Conservation (phyloP, 192 early-diverging fungal species). For the Podila verticillata region DNA sequence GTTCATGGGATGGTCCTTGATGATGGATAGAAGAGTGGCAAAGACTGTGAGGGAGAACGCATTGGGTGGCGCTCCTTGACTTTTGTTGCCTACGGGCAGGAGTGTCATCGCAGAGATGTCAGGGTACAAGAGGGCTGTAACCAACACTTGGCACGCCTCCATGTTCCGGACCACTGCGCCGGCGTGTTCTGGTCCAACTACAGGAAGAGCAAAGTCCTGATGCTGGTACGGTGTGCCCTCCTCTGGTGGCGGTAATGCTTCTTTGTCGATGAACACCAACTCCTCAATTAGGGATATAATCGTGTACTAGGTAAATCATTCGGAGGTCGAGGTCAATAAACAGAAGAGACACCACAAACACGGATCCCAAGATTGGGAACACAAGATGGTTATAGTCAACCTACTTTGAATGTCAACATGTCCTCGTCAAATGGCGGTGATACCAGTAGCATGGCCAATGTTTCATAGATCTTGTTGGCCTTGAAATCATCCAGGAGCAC, state of each 20-base stretch:
- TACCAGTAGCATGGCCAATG: slow-evolving; percentile 50
- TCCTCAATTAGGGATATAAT: slow-evolving; percentile 57
- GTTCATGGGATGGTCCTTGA: slow-evolving; percentile 64
- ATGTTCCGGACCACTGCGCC: slow-evolving; percentile 60
- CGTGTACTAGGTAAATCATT: slow-evolving; percentile 35
- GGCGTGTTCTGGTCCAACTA: slow-evolving; percentile 46
- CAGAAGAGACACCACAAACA: too few relatives aligned
- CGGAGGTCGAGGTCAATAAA: too few relatives aligned
- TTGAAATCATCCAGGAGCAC: slow-evolving; percentile 60
- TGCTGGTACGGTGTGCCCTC: slow-evolving; percentile 67
- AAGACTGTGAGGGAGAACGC: slow-evolving; percentile 46
- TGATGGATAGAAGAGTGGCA: slow-evolving; percentile 42
- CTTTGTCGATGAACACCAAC: slow-evolving; percentile 60
- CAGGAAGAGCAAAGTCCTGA: slow-evolving; percentile 59
- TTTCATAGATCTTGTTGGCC: slow-evolving; percentile 54
- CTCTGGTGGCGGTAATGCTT: slow-evolving; percentile 43
- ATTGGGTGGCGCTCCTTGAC: slow-evolving; percentile 27
- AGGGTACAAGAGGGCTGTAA: slow-evolving; percentile 54
- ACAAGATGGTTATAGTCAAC: not conserved
- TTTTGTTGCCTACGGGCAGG: slow-evolving; percentile 23
- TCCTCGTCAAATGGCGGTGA: slow-evolving; percentile 55
- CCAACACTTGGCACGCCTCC: slow-evolving; percentile 58
- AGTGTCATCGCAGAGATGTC: slow-evolving; percentile 40
- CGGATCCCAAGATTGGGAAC: not conserved
- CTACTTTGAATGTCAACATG: slow-evolving; percentile 55